Base-by-base conservation (phyloP, 2,329 filamentous ascomycete species). In the Calonectria leucothoes region DNA sequence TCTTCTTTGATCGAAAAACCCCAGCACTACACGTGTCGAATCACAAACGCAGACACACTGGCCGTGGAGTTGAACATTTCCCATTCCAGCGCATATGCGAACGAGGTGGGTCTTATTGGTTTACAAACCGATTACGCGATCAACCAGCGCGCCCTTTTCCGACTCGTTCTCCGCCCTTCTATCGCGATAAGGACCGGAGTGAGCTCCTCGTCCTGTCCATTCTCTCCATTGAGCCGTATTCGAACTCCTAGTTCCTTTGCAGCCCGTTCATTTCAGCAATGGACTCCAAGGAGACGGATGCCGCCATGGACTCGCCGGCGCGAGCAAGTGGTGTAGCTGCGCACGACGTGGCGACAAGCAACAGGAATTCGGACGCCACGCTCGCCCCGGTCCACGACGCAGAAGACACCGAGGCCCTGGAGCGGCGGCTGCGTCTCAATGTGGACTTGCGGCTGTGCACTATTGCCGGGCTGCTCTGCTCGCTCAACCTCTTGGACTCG, bases 401-500 rank as follows among this genome's bases (percentile, higher is more conserved):
- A 12, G 25, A 17, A 12, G 55, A 61, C 6, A 1, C 3, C 27
- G 23, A 35, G 6, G 2, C 14, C 3, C 25, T 63, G 14, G 66
- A 69, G 42, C 66, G 55, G 4, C 66, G 55, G 11, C 15, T 69
- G 15, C 66, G 66, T 11, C 55, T 29, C 66, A 69, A 69, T 33
- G 42, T 69, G 17, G 66, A 69, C 57, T 15, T 69, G 23, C n/a
- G 66, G 5, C 66, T 69, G 5, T 69, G 66, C 55, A 69, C 55
- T 2, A 63, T 69, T 6, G 66, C 66, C 0, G 66, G 66, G 15
- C 11, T 69, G 15, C 66, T 69, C 17, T 69, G 66, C 66, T 69
- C 66, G 12, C 55, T 69, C 42, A 69, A 69, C 12, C 66, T 69
- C 25, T 33, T 69, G 39, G 66, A 69, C 42, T 69, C 66, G 14